Evolutionary conservation across 306 rosid species (phyloP).

Genomic region (Boehmeria nivea): DNA sequence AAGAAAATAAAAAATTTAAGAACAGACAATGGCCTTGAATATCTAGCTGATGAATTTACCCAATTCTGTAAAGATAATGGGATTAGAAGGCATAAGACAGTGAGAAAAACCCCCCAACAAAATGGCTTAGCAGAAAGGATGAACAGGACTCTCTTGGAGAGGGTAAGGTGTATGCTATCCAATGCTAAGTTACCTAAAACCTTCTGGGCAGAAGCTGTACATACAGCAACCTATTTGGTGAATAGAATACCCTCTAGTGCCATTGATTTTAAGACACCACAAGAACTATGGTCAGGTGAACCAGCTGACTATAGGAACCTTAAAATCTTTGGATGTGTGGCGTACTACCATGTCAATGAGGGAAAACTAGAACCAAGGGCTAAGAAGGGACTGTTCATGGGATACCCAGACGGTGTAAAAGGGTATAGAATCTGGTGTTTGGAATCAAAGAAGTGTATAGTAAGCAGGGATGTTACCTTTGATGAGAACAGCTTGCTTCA

Average conservation of each 20-base stretch:
- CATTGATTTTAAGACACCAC: not conserved
- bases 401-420: not conserved
- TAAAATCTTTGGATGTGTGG: not conserved
- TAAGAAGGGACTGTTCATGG: not conserved
- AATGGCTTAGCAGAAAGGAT: not conserved
- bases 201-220: not conserved
- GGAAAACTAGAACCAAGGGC: not conserved
- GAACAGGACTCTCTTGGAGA: not conserved
- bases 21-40: not conserved
- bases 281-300: not conserved
- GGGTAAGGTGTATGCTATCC: not conserved
- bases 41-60: not conserved
- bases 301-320: not conserved
- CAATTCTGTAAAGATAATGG: not conserved
- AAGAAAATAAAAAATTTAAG: not conserved
- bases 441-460: not conserved
- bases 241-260: not conserved
- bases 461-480: not conserved
- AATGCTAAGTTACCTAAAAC: not conserved
- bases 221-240: not conserved
- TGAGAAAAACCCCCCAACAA: not conserved
- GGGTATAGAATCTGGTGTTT: not conserved
- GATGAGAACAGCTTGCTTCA: not conserved
- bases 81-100: not conserved
- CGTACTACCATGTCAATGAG: not conserved